phyloP scores from a whole-genome alignment of 345 rosid species.

The Dimocarpus longan region DNA sequence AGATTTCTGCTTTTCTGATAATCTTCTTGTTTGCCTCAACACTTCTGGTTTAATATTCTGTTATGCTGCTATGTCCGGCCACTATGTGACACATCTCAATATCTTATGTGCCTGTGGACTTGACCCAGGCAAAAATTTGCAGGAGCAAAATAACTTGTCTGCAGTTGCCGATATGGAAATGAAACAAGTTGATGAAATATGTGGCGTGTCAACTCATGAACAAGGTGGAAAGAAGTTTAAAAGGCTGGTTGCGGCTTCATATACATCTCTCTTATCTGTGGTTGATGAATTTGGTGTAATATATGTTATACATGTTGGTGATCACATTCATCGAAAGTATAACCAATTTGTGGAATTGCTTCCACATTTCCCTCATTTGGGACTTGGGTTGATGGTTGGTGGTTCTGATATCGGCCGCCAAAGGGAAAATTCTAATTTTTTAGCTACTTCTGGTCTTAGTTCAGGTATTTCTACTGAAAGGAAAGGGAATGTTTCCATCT shows the following conservation, averaged over 20 bases:
- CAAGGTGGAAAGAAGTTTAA: constrained; percentile 59
- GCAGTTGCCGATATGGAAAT: constrained; percentile 31
- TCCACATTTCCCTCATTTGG: constrained; percentile 56
- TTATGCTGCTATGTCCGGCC: constrained; percentile 67
- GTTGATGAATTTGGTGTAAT: constrained; percentile 75
- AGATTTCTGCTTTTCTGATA: constrained; percentile 81
- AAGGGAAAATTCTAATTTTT: constrained; percentile 30
- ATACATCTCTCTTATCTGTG: constrained; percentile 73
- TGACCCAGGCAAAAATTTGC: constrained; percentile 34
- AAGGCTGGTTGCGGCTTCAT: constrained; percentile 67
- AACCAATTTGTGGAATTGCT: constrained; percentile 39
- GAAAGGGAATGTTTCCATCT: constrained; percentile 24
- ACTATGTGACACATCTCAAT: constrained; percentile 61
- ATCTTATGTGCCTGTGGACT: constrained; percentile 53
- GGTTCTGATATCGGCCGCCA: constrained; percentile 65
- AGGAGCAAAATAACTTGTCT: constrained; percentile 33
- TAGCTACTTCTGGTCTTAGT: constrained; percentile 15
- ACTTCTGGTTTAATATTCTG: constrained; percentile 63
- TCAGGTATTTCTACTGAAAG: constrained; percentile 29
- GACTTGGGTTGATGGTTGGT: constrained; percentile 67
- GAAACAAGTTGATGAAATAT: constrained; percentile 35
- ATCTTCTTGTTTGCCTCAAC: constrained; percentile 84
- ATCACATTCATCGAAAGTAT: constrained; percentile 47
- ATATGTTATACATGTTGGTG: constrained; percentile 58
- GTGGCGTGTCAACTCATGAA: constrained; percentile 30